Evolutionary conservation across 2,329 filamentous ascomycete species (phyloP), one percentile per base, ranked within the genome.

Genomic region (Mariannaea sp.): DNA sequence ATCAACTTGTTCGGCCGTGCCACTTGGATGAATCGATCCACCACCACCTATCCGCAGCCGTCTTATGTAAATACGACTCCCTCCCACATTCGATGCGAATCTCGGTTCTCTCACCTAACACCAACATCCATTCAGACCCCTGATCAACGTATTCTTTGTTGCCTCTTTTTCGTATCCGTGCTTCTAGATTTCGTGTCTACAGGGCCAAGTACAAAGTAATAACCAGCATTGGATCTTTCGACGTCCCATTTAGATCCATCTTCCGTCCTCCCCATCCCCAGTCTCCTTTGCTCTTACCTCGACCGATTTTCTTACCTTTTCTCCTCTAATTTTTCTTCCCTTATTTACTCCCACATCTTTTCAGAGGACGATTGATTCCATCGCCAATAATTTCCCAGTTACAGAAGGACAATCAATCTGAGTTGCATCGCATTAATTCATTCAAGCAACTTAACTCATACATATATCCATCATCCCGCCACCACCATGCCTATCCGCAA

Each of bases 401-500:
- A n/a, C n/a, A 14, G 19, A n/a, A 29, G n/a, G 17, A 19, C 17
- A 42, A 19, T 26, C 20, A 36, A 36, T 22, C n/a, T 5, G 36
- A 33, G 24, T 30, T 27, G 44, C 33, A 38, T 45, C 30, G 4
- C 29, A 40, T 33, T 26, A 30, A 14, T 30, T 33, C 13, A 29
- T 19, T 44, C 20, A 10, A 33, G 13, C 32, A 41, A 17, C 13
- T n/a, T 19, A 33, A 13, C 39, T 12, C 8, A 30, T 32, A 17
- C 38, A 44, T 40, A n/a, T 40, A 30, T 40, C 20, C 14, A 39
- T 24, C 36, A 39, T 47, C 50, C n/a, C 32, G n/a, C 49, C 36
- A 49, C 40, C 55, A 76, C 60, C 53, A 89, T 89, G 86, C 81
- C 84, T 57, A 88, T 90, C 68, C 85, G 88, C 62, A 91, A 90